Conservation (phyloP, 805 yeast genomes). For the Candida nemodendra region DNA sequence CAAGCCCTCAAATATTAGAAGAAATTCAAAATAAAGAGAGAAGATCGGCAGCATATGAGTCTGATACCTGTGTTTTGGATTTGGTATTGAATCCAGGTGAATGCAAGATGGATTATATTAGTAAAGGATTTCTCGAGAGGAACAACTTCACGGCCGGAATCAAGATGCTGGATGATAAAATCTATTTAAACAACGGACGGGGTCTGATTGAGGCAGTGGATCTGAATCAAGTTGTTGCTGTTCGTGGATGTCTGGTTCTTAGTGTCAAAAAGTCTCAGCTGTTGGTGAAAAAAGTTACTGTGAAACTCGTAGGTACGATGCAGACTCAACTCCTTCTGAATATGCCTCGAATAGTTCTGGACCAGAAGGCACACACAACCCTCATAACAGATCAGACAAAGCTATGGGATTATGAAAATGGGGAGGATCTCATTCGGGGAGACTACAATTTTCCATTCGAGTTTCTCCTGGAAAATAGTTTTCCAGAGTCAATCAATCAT, state of each 20-base stretch:
- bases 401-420: constrained; percentile 8
- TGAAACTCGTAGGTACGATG: constrained; percentile 17
- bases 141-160: too few species aligned
- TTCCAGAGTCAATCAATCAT: constrained; percentile 27
- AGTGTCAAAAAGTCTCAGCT: constrained; percentile 15
- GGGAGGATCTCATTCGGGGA: constrained; percentile 18
- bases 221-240: constrained; percentile 15
- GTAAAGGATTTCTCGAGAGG: too few species aligned
- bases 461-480: constrained; percentile 21
- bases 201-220: constrained; percentile 13
- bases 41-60: too few species aligned
- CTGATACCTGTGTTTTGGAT: too few species aligned
- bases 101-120: too few species aligned
- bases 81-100: too few species aligned
- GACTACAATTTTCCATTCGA: constrained; percentile 28
- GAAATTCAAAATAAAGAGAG: too few species aligned
- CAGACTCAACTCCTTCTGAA: neutral
- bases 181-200: constrained; percentile 7
- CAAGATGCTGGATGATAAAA: neutral
- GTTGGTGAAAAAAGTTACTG: constrained; percentile 9
- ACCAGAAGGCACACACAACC: neutral
- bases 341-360: constrained; percentile 1
- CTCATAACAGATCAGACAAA: constrained; percentile 4
- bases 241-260: constrained; percentile 23
- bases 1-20: too few species aligned